These are phyloP conservation scores for Lachancea sp. DNA, from an alignment of 805 yeast species.

Conservation along the genomic window DNA sequence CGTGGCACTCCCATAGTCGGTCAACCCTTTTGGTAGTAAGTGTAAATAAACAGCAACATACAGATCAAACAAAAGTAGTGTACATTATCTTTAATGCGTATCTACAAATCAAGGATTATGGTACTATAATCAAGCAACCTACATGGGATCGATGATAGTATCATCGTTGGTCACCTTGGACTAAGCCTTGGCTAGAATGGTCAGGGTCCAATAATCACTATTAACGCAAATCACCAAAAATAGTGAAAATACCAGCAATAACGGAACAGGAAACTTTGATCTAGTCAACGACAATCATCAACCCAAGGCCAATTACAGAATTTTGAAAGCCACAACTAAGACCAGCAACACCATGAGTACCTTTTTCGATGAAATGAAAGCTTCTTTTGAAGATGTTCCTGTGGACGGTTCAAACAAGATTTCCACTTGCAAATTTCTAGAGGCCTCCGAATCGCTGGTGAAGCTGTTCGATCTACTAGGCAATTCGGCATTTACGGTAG, in stretches of 20 bases:
- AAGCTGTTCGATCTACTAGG: constrained; percentile 77
- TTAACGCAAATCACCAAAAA: too few species aligned
- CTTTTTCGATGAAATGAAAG: constrained; percentile 73
- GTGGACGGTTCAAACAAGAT: constrained; percentile 53
- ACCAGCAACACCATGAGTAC: constrained; percentile 46
- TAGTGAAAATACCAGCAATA: background rate
- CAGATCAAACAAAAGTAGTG: background rate
- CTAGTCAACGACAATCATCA: too few species aligned
- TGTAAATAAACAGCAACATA: background rate
- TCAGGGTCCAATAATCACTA: too few species aligned
- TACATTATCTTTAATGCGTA: background rate
- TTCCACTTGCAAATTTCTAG: constrained; percentile 68
- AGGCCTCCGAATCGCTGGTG: constrained; percentile 78
- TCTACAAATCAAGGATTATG: too few species aligned
- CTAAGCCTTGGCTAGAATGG: too few species aligned
- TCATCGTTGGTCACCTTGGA: too few species aligned
- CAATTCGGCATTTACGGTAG: constrained; percentile 77
- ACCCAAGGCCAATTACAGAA: too few species aligned
- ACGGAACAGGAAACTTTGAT: too few species aligned
- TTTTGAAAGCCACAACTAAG: background rate
- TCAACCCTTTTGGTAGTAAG: background rate
- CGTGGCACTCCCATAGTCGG: too few species aligned
- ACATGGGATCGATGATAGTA: too few species aligned
- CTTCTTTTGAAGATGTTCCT: constrained; percentile 70
- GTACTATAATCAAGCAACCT: too few species aligned